phyloP scores from a whole-genome alignment of 371 early-diverging fungal genomes.

The Mortierella sp. region DNA sequence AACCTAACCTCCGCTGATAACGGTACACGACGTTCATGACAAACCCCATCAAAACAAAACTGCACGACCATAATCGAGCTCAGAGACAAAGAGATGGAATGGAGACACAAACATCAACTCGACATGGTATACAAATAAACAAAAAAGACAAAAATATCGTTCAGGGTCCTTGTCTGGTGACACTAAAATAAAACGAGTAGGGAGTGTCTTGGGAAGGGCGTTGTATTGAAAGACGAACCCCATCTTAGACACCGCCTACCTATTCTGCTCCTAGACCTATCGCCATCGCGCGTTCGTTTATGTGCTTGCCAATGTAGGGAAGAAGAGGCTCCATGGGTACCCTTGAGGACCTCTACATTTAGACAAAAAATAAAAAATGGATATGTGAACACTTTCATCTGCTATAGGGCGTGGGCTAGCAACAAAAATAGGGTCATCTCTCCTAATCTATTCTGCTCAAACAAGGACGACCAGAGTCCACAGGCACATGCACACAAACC shows the following conservation, averaged over 20 bases:
- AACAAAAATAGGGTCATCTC: not conserved
- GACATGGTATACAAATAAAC: not conserved
- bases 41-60: not conserved
- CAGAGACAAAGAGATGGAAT: not conserved
- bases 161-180: not conserved
- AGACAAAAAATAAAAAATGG: not conserved
- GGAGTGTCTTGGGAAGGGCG: not conserved
- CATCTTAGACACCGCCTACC: no score
- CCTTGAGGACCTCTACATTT: not conserved
- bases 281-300: not conserved
- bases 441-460: not conserved
- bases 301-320: not conserved
- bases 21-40: no score
- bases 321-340: not conserved
- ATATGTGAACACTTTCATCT: not conserved
- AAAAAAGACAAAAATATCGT: slow-evolving; percentile 3
- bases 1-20: no score
- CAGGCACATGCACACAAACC: not conserved
- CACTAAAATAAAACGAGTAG: not conserved
- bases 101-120: not conserved
- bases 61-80: not conserved
- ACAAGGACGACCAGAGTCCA: not conserved
- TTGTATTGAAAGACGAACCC: not conserved
- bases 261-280: not conserved
- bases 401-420: not conserved